Evolutionary conservation across 805 yeast species (phyloP).

Genomic region (Nakazawaea ambrosiae): DNA sequence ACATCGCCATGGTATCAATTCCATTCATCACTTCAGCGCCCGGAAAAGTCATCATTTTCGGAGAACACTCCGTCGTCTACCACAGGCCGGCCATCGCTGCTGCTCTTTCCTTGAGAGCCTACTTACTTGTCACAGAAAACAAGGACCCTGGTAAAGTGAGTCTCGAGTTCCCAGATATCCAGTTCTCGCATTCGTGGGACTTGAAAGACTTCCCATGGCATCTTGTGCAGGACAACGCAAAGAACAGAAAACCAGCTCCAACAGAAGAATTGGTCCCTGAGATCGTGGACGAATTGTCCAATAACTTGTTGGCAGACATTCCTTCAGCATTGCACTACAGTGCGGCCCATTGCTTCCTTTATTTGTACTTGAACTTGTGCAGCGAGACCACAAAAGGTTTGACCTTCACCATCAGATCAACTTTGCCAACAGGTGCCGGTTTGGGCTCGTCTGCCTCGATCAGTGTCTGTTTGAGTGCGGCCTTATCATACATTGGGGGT

Average conservation of each 20-base stretch:
- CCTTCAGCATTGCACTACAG: conserved; percentile 56
- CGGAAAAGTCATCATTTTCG: conserved; percentile 92
- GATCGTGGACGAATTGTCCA: conserved; percentile 40
- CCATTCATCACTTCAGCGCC: conserved; percentile 88
- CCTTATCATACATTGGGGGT: conserved; percentile 56
- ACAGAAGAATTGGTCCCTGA: conserved; percentile 56
- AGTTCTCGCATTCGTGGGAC: conserved; percentile 59
- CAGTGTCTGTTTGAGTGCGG: conserved; percentile 77
- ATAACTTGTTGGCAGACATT: conserved; percentile 33
- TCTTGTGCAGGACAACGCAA: conserved; percentile 17
- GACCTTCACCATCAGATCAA: conserved; percentile 65
- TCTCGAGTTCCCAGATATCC: conserved; percentile 81
- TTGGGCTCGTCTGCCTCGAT: conserved; percentile 91
- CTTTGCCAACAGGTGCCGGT: conserved; percentile 95
- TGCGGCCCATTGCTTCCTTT: conserved; percentile 80
- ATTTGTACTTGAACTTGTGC: conserved; percentile 61
- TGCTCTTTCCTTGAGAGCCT: conserved; percentile 80
- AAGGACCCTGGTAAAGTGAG: conserved; percentile 35
- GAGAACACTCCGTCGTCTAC: conserved; percentile 95
- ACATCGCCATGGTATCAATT: conserved; percentile 9
- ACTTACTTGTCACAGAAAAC: conserved; percentile 54
- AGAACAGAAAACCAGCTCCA: conserved; percentile 19
- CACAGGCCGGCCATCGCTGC: conserved; percentile 96
- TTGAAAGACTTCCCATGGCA: conserved; percentile 57
- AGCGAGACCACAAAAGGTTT: conserved; percentile 37